Evolutionary conservation across 768 basidiomycete species (phyloP), one percentile per base, ranked within the genome.

Genomic region (Naganishia vishniacii): DNA sequence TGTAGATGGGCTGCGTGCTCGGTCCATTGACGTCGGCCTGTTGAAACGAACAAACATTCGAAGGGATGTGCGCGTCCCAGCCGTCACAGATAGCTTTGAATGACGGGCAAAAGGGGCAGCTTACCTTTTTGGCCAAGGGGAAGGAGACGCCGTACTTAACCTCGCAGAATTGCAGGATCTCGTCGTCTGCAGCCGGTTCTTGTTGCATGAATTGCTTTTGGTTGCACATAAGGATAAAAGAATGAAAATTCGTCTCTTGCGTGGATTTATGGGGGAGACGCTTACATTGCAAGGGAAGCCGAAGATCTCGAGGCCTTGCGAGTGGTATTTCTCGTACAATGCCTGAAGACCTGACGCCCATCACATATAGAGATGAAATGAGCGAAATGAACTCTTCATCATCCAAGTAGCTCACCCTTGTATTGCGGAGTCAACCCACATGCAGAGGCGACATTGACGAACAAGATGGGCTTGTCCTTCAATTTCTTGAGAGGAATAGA

Each of bases 101-200:
- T 15, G 34, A 15, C 7, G 34, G 15, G 34, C 29, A 26, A 25
- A 45, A 40, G 26, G n/a, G 28, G 18, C 28, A 29, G 25, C 32
- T 6, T 26, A 56, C 53, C 72, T 77, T 75, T 65, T 74, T 73
- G 32, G 71, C 73, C 61, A 78, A 70, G 26, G 75, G 75, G 70
- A 78, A 78, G 16, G 75, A 73, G 18, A 78, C 77, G 28, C 75
- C 75, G 58, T 77, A 78, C 67, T 77, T 78, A 51, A 71, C 48
- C 59, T 75, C 71, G 63, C 74, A 74, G 69, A 75, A 75, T 41
- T 75, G 70, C 2, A 72, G 67, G 40, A 77, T 73, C 48, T 77
- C 76, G 20, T 74, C 72, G 63, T 77, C 77, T 12, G 72, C 72
- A 46, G 74, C 77, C 3, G 75, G 75, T 59, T 78, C 77, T 68